phyloP scores from a whole-genome alignment of 2,329 filamentous ascomycete species.

The Rosellinia necatrix region DNA sequence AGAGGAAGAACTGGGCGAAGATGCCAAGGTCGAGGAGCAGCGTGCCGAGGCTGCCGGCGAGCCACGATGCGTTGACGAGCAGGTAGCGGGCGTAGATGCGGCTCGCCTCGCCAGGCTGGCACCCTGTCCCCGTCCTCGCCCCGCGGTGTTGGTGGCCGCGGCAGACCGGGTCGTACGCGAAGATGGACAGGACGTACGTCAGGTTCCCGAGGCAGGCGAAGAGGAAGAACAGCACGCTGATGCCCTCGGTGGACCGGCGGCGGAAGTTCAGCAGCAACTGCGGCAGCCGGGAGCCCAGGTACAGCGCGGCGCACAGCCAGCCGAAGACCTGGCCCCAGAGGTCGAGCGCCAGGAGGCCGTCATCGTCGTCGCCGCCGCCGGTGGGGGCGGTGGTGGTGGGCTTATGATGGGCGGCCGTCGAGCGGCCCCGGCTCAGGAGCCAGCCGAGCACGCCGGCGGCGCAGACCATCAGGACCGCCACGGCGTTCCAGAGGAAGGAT shows the following conservation, averaged over 20 bases:
- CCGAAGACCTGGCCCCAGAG: constrained; percentile 87
- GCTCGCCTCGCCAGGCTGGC: constrained; percentile 67
- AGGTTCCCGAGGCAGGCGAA: constrained; percentile 96
- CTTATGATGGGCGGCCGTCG: constrained; percentile 41
- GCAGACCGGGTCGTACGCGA: constrained; percentile 84
- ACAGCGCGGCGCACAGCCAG: constrained; percentile 86
- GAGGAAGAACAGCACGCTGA: constrained; percentile 92
- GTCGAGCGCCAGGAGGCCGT: constrained; percentile 67
- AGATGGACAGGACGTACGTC: constrained; percentile 89
- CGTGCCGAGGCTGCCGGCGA: constrained; percentile 87
- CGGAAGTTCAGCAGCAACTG: constrained; percentile 92
- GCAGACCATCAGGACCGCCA: constrained; percentile 80
- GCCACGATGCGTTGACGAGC: constrained; percentile 87
- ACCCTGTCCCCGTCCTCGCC: too few species aligned
- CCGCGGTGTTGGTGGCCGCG: too few species aligned
- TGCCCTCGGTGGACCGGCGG: constrained; percentile 89
- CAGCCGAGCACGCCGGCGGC: constrained; percentile 83
- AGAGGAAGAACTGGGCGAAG: constrained; percentile 91
- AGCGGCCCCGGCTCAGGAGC: constrained; percentile 68
- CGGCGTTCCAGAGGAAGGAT: constrained; percentile 71
- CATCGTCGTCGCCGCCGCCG: too few species aligned
- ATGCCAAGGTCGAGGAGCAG: constrained; percentile 83
- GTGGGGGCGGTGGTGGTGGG: constrained; percentile 44
- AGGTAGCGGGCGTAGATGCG: constrained; percentile 80
- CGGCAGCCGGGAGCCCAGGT: constrained; percentile 86